Evolutionary conservation across 1,139 yeast species (phyloP).

Genomic region (Blastobotrys illinoisensis): DNA sequence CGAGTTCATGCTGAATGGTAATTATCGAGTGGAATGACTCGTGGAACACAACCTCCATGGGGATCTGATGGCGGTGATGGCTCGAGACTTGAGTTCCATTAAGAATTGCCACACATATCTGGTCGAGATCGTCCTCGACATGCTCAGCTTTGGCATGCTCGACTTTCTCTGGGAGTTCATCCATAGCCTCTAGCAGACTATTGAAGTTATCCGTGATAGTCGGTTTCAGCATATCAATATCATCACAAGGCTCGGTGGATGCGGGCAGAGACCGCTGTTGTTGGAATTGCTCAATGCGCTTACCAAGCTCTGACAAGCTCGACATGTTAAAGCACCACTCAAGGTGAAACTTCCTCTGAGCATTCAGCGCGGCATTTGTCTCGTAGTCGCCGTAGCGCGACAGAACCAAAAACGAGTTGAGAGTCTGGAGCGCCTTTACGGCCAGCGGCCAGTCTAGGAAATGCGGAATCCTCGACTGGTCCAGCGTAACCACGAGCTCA

Average conservation of each 20-base stretch:
- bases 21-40: conserved; percentile 3
- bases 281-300: not conserved
- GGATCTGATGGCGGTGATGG: not conserved
- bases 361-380: conserved; percentile 6
- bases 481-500: conserved; percentile 13
- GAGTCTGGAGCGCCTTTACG: conserved; percentile 16
- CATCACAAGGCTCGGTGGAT: not conserved
- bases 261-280: not conserved
- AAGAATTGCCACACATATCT: conserved; percentile 10
- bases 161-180: conserved; percentile 4
- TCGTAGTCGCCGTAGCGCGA: conserved; percentile 14
- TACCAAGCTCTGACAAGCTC: not conserved
- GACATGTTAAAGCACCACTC: conserved; percentile 13
- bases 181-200: not conserved
- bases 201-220: not conserved
- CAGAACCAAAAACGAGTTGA: conserved; percentile 19
- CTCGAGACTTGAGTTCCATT: not conserved
- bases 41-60: not conserved
- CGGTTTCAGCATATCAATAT: not conserved
- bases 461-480: conserved; percentile 15
- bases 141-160: no score
- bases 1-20: conserved; percentile 15
- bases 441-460: conserved; percentile 22
- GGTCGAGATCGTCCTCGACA: conserved; percentile 10
- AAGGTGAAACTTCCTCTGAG: conserved; percentile 8